Evolutionary conservation across 2,329 filamentous ascomycete genomes (phyloP).

Genomic region (Pseudocercospora fuligena): DNA sequence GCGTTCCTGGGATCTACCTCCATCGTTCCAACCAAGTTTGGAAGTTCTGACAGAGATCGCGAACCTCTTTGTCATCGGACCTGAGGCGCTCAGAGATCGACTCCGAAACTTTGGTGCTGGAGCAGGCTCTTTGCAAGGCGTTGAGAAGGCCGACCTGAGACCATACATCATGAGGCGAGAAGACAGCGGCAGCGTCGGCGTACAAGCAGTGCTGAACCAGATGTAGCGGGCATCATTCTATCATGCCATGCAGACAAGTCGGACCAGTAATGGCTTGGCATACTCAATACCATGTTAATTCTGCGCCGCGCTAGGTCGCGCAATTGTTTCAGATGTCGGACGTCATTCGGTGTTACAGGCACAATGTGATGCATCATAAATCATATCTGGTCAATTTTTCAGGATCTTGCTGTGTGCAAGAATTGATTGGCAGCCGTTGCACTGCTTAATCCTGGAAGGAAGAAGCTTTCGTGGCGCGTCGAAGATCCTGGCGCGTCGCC

Average conservation of each 20-base stretch:
- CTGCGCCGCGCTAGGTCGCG: neutral
- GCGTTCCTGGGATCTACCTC: conserved; percentile 74
- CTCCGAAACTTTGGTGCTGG: conserved; percentile 49
- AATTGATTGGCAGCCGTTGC: conserved; percentile 1
- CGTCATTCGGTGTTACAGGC: neutral
- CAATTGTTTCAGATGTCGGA: neutral
- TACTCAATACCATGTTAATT: neutral
- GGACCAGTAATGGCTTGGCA: neutral
- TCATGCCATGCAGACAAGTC: neutral
- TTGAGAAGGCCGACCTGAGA: conserved; percentile 66
- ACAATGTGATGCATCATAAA: neutral
- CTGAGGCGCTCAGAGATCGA: conserved; percentile 58
- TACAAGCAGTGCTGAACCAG: conserved; percentile 76
- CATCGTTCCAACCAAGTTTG: conserved; percentile 61
- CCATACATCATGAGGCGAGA: conserved; percentile 84
- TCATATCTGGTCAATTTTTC: neutral
- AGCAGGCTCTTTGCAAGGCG: conserved; percentile 43
- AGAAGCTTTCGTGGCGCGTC: conserved; percentile 1
- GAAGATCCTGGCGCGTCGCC: neutral
- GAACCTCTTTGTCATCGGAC: conserved; percentile 90
- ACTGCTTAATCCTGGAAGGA: neutral
- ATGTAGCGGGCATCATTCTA: neutral
- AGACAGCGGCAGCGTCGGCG: conserved; percentile 77
- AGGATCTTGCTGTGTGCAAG: neutral
- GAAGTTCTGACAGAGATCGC: conserved; percentile 93